These are phyloP conservation scores for Salpingoeca rosetta DNA, from an alignment of 78 protist genomes.

Conservation along the genomic window DNA sequence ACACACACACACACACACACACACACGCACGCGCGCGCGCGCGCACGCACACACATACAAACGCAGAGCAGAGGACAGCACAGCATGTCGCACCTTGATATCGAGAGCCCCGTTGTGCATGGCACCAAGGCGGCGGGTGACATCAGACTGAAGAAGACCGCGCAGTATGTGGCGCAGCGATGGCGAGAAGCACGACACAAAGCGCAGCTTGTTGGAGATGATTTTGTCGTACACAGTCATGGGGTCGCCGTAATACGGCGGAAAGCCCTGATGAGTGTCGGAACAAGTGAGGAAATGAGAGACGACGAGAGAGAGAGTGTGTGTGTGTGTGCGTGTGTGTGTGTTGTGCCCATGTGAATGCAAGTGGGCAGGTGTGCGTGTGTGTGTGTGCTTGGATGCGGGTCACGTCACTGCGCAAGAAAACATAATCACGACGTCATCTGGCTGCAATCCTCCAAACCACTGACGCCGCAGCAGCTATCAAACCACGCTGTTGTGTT, in stretches of 20 bases:
- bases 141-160: slow-evolving; percentile 62
- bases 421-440: too few species aligned
- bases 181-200: slow-evolving; percentile 68
- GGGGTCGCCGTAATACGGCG: slow-evolving; percentile 89
- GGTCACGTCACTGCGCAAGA: too few species aligned
- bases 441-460: too few species aligned
- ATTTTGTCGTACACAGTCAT: slow-evolving; percentile 77
- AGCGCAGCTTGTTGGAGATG: slow-evolving; percentile 57
- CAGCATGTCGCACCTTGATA: slow-evolving; percentile 64
- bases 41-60: too few species aligned
- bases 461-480: not conserved
- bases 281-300: slow-evolving; percentile 22
- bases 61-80: too few species aligned
- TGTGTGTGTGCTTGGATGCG: too few species aligned
- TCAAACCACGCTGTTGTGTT: not conserved
- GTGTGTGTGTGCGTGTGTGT: too few species aligned
- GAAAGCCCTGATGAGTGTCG: slow-evolving; percentile 4
- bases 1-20: too few species aligned
- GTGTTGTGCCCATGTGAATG: too few species aligned
- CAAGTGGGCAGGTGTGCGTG: too few species aligned
- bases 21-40: too few species aligned
- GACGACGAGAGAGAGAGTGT: too few species aligned
- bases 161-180: slow-evolving; percentile 65
- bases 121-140: slow-evolving; percentile 75
- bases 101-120: slow-evolving; percentile 72